Conservation (phyloP, 208 protist species). For the Blastocrithidia nonstop region DNA sequence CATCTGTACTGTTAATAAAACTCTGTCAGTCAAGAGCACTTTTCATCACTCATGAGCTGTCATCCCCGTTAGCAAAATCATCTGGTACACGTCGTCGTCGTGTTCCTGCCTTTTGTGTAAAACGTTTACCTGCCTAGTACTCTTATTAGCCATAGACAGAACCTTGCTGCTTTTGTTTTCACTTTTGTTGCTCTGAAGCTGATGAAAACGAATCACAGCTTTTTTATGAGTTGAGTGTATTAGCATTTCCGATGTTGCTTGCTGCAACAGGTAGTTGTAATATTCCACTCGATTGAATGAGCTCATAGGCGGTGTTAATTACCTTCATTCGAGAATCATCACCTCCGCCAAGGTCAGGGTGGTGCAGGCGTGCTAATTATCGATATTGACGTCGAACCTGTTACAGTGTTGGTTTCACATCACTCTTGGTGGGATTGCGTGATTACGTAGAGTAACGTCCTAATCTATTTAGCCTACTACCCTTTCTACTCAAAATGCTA, state of each 20-base stretch:
- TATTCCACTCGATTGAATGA: slow-evolving; percentile 57
- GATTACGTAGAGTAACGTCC: too few species aligned
- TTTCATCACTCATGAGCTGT: slow-evolving; percentile 58
- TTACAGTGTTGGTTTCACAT: slow-evolving; percentile 10
- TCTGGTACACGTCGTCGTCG: slow-evolving; percentile 51
- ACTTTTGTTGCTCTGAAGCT: too few species aligned
- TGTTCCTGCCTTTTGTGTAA: slow-evolving; percentile 16
- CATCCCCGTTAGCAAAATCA: slow-evolving; percentile 74
- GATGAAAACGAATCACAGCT: too few species aligned
- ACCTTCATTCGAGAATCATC: slow-evolving; percentile 76
- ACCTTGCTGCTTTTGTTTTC: background rate
- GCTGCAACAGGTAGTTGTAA: slow-evolving; percentile 8
- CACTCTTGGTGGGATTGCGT: slow-evolving; percentile 7
- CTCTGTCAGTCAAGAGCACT: slow-evolving; percentile 59
- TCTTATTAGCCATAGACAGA: background rate
- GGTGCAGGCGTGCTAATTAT: slow-evolving; percentile 71
- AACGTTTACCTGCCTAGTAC: slow-evolving; percentile 10
- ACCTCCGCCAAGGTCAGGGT: slow-evolving; percentile 77
- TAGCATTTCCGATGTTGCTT: background rate
- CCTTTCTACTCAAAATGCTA: too few species aligned
- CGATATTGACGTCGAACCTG: slow-evolving; percentile 70
- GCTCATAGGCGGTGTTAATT: slow-evolving; percentile 82
- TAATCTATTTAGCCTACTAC: too few species aligned
- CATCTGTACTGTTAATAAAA: slow-evolving; percentile 29
- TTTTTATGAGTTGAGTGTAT: too few species aligned